phyloP scores from a whole-genome alignment of 139 green algal species.

The Volvox africanus region DNA sequence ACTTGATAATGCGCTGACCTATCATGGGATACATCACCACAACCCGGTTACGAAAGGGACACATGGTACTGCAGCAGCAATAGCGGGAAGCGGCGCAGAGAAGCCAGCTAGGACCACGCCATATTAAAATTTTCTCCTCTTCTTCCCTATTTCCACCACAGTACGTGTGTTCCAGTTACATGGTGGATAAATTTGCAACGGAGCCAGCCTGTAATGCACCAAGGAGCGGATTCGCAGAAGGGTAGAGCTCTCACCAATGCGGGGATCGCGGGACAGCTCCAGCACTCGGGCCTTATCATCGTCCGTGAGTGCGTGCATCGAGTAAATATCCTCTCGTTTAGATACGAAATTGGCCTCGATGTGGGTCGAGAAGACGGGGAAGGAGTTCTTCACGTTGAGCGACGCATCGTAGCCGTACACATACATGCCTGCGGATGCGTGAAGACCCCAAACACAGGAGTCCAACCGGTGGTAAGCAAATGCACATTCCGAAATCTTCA shows the following conservation, averaged over 20 bases:
- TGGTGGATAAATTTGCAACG: background rate
- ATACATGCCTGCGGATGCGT: conserved; percentile 92
- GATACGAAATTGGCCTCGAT: conserved; percentile 96
- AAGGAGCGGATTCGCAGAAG: background rate
- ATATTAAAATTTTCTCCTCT: no score
- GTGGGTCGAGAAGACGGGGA: conserved; percentile 96
- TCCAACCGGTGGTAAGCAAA: no score
- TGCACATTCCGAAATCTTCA: no score
- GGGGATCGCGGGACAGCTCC: conserved; percentile 80
- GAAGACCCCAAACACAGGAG: no score
- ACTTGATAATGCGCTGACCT: conserved; percentile 91
- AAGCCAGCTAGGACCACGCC: no score
- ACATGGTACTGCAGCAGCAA: no score
- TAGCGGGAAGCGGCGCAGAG: no score
- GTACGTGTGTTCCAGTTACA: background rate
- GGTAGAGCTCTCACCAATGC: conserved; percentile 72
- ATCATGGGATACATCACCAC: background rate
- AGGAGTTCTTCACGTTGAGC: conserved; percentile 93
- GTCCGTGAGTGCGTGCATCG: conserved; percentile 87
- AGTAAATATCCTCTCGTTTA: conserved; percentile 86
- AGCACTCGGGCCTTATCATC: conserved; percentile 92
- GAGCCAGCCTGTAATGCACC: background rate
- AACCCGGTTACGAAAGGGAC: background rate
- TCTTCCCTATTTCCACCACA: no score
- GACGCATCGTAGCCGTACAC: conserved; percentile 89